These are phyloP conservation scores for Tympanopsis confertula DNA, from an alignment of 2,329 filamentous ascomycete genomes.

Conservation along the genomic window DNA sequence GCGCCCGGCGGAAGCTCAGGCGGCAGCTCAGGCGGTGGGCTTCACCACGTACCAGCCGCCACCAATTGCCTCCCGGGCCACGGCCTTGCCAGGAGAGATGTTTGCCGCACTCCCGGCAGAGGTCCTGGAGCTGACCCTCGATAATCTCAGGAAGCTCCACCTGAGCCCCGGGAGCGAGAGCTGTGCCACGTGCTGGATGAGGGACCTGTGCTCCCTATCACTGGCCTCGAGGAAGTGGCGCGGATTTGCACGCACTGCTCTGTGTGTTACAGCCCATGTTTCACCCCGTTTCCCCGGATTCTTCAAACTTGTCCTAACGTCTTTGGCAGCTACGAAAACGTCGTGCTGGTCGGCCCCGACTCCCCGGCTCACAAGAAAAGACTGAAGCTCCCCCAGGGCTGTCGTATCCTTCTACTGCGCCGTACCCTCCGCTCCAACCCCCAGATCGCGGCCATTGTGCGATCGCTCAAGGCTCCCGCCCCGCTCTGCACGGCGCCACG, in stretches of 20 bases:
- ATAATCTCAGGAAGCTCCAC: conserved; percentile 38
- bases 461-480: conserved; percentile 42
- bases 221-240: conserved; percentile 38
- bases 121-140: conserved; percentile 43
- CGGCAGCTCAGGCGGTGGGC: background rate
- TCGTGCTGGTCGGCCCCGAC: conserved; percentile 47
- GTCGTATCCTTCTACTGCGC: conserved; percentile 42
- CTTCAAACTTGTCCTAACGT: background rate
- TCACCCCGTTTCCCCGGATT: no score
- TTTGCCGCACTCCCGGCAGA: conserved; percentile 46
- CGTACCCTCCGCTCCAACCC: conserved; percentile 42
- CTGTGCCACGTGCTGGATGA: conserved; percentile 56
- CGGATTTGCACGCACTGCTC: conserved; percentile 32
- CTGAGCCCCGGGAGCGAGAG: conserved; percentile 32
- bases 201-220: conserved; percentile 40
- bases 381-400: conserved; percentile 38
- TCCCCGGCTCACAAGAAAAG: conserved; percentile 42
- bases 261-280: conserved; percentile 27
- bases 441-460: conserved; percentile 41
- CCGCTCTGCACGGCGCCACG: conserved; percentile 8
- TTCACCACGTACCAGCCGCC: background rate
- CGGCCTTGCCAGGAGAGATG: conserved; percentile 32
- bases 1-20: background rate
- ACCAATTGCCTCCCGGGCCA: conserved; percentile 11
- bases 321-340: conserved; percentile 42